Evolutionary conservation across 2,329 filamentous ascomycete genomes (phyloP), one percentile per base, ranked within the genome.

Genomic region (Mycogone perniciosa): DNA sequence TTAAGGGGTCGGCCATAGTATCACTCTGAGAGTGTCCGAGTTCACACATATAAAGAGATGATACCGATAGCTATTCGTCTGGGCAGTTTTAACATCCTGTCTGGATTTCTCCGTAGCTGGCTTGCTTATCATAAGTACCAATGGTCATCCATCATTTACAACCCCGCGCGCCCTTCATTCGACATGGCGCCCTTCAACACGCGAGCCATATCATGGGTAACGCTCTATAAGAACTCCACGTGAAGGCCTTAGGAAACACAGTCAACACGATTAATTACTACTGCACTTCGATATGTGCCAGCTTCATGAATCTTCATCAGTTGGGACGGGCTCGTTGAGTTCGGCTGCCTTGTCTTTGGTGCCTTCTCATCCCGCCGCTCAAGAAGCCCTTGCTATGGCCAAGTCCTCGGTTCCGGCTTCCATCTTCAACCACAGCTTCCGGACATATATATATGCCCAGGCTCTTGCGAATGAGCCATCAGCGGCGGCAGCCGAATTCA

Each of bases 381-480:
- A 38, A 30, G 44, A 46, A 33, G 49, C 49, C 7, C 49, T 51
- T 11, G 39, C 43, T 4, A 8, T 51, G n/a, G 44, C 49, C 20
- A 39, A 46, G 31, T 46, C 46, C 5, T 51, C 49, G 7, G 44
- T 51, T n/a, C 35, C 39, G 1, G 38, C 44, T 5, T 47, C 49
- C 4, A 31, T 51, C 27, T 44, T 51, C 44, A 31, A 51, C 31
- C 49, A 51, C 27, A 51, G 49, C 30, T 30, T 51, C 39, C 49
- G 49, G 7, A 13, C 47, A n/a, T 51, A 31, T n/a, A 44, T 51
- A 11, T 51, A 51, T 7, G 49, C 49, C 7, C 49, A 51, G 42
- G 49, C 49, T 1, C 30, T 51, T 6, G 13, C 41, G 27, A 47
- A 43, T 6, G 33, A 27, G 5, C 26, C 44, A 11, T 38, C 35